phyloP scores from a whole-genome alignment of 73 alveolate genomes.

The Durusdinium trenchii region DNA sequence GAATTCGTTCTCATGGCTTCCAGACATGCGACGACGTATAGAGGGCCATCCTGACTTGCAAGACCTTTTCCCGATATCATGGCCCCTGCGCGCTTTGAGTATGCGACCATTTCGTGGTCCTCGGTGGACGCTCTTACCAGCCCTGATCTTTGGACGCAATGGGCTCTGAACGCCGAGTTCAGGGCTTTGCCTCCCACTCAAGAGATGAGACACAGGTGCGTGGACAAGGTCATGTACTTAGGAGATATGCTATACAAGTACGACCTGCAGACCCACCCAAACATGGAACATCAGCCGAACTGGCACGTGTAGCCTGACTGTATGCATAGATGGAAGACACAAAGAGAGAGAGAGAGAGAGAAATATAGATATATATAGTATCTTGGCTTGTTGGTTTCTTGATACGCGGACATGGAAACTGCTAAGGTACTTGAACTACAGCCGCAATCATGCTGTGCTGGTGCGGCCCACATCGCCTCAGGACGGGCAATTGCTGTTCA shows the following conservation, averaged over 20 bases:
- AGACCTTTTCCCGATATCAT: too few relatives aligned
- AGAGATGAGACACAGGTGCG: background rate
- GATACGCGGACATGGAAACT: too few relatives aligned
- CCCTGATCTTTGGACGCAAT: background rate
- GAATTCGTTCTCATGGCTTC: too few relatives aligned
- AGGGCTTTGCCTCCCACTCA: background rate
- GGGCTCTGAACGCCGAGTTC: background rate
- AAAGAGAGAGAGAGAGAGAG: too few relatives aligned
- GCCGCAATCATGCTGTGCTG: background rate
- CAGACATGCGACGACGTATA: too few relatives aligned
- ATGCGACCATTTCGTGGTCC: background rate
- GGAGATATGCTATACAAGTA: background rate
- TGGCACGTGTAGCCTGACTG: background rate
- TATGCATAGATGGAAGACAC: too few relatives aligned
- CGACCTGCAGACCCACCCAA: background rate
- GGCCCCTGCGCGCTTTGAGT: constrained; percentile 4
- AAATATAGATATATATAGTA: too few relatives aligned
- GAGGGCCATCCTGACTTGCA: too few relatives aligned
- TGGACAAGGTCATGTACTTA: background rate
- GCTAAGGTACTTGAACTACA: background rate
- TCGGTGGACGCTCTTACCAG: background rate
- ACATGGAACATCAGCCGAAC: background rate
- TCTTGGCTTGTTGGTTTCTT: too few relatives aligned
- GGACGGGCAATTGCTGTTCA: background rate
- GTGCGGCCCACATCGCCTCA: background rate